phyloP scores from a whole-genome alignment of 306 rosid genomes.

The Vigna trinervia region DNA sequence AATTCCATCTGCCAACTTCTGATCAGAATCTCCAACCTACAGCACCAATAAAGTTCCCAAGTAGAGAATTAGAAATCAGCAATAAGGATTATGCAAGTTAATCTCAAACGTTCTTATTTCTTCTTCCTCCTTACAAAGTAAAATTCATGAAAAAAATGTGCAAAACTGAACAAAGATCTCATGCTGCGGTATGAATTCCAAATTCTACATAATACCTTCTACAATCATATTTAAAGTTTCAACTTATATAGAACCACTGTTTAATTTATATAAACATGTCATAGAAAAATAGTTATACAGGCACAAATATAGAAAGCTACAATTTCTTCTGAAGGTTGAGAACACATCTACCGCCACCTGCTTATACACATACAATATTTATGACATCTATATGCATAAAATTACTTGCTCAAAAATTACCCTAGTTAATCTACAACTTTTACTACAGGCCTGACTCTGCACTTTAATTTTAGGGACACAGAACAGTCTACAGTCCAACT shows the following conservation, averaged over 20 bases:
- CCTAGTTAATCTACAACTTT: neutral
- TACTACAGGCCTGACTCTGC: neutral
- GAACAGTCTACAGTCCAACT: neutral
- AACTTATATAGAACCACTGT: no score
- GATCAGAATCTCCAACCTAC: conserved; percentile 98
- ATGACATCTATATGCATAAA: neutral
- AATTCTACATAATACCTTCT: conserved; percentile 1
- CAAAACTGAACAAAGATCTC: neutral
- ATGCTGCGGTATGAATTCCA: neutral
- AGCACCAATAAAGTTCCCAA: conserved; percentile 42
- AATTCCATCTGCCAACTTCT: conserved; percentile 98
- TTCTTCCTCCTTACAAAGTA: neutral
- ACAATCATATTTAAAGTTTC: neutral
- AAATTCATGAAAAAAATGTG: neutral
- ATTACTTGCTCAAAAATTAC: neutral
- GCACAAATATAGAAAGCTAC: neutral
- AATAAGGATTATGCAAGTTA: neutral
- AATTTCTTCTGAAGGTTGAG: neutral
- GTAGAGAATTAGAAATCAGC: conserved; percentile 27
- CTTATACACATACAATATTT: neutral
- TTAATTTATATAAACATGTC: neutral
- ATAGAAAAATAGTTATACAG: conserved; percentile 8
- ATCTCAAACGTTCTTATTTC: conserved; percentile 9
- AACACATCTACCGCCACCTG: neutral
- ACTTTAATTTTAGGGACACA: neutral